Conservation (phyloP, 805 yeast species). For the Yamadazyma sp. region DNA sequence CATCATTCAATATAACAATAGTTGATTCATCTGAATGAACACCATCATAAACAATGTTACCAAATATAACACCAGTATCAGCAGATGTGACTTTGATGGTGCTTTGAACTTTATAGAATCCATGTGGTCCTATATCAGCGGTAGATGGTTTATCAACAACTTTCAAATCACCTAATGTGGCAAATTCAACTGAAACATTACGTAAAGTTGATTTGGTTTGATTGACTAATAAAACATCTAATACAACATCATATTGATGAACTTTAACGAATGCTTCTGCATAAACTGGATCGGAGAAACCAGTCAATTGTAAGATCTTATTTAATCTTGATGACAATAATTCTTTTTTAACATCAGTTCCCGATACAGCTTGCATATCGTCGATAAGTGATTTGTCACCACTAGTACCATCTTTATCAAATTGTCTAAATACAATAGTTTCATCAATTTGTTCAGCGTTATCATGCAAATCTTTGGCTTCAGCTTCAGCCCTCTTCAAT, state of each 20-base stretch:
- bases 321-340: conserved; percentile 74
- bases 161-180: conserved; percentile 92
- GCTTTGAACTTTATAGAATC: conserved; percentile 84
- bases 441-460: conserved; percentile 78
- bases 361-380: conserved; percentile 55
- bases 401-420: conserved; percentile 40
- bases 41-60: conserved; percentile 95
- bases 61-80: conserved; percentile 97
- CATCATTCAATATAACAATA: conserved; percentile 88
- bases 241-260: conserved; percentile 94
- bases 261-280: conserved; percentile 96
- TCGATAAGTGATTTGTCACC: conserved; percentile 35
- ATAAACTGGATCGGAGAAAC: conserved; percentile 95
- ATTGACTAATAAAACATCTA: conserved; percentile 90
- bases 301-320: conserved; percentile 92
- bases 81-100: conserved; percentile 95
- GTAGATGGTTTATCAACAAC: conserved; percentile 89
- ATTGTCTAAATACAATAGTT: conserved; percentile 74
- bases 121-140: conserved; percentile 94
- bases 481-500: conserved; percentile 51
- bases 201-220: conserved; percentile 90
- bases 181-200: conserved; percentile 90
- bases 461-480: conserved; percentile 55
- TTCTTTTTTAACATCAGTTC: conserved; percentile 49
- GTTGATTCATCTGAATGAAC: conserved; percentile 87